Evolutionary conservation across 148 eudicot species (phyloP).

Genomic region (Bassia scoparia): DNA sequence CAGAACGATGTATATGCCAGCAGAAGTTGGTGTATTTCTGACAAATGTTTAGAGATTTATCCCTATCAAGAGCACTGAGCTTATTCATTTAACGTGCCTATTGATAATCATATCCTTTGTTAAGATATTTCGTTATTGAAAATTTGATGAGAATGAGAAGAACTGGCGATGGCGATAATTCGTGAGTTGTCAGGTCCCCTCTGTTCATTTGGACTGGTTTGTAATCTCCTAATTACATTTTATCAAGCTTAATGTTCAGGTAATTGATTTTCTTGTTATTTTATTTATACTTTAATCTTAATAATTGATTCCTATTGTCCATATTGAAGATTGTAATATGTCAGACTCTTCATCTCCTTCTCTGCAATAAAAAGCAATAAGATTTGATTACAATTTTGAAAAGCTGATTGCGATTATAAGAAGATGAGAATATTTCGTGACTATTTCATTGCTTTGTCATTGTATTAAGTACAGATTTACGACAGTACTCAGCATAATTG

Average conservation of each 20-base stretch:
- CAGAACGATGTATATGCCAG: slow-evolving; percentile 76
- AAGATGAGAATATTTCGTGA: too few relatives aligned
- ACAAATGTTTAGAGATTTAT: slow-evolving; percentile 65
- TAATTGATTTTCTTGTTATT: neutral
- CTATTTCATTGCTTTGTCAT: too few relatives aligned
- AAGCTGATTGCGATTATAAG: neutral
- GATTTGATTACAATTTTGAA: neutral
- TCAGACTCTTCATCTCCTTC: slow-evolving; percentile 85
- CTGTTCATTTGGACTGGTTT: slow-evolving; percentile 69
- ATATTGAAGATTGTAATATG: slow-evolving; percentile 51
- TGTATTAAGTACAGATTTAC: too few relatives aligned
- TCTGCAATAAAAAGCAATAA: slow-evolving; percentile 41
- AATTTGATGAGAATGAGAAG: too few relatives aligned
- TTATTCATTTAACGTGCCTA: too few relatives aligned
- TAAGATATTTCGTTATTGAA: too few relatives aligned
- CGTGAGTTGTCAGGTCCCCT: slow-evolving; percentile 36
- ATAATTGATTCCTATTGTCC: too few relatives aligned
- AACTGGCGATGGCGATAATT: too few relatives aligned
- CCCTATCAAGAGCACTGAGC: slow-evolving; percentile 75
- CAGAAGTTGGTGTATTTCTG: slow-evolving; percentile 83
- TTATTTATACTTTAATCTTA: too few relatives aligned
- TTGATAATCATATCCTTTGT: too few relatives aligned
- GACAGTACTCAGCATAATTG: too few relatives aligned
- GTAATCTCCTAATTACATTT: slow-evolving; percentile 58
- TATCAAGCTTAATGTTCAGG: slow-evolving; percentile 77